A percentile compares a stretch with the other conserved stretches of the same genome.
These are phyloP conservation scores for Ananas comosus DNA, from an alignment of 176 grass and related monocot genomes.

Conservation along the genomic window DNA sequence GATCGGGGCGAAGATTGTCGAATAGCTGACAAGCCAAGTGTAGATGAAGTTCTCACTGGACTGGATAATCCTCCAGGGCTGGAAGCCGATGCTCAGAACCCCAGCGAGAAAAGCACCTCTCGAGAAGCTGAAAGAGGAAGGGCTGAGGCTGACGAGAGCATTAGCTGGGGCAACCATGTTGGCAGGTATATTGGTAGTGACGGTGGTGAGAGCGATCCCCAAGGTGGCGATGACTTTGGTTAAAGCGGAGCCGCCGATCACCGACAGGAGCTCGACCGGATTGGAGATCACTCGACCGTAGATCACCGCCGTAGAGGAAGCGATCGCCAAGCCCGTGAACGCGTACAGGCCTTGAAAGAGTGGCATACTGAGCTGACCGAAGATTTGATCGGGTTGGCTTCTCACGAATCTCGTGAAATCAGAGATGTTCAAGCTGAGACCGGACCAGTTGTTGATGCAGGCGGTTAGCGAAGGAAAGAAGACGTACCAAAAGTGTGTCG, in stretches of 20 bases:
- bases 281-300: conserved; percentile 28
- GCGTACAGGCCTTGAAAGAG: conserved; percentile 23
- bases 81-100: conserved; percentile 21
- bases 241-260: conserved; percentile 13
- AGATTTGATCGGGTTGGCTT: conserved; percentile 22
- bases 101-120: conserved; percentile 16
- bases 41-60: conserved; percentile 38
- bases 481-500: conserved; percentile 26
- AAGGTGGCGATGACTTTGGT: conserved; percentile 11
- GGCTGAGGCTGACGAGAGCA: conserved; percentile 27
- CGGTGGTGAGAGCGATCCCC: conserved; percentile 30
- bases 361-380: conserved; percentile 33
- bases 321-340: conserved; percentile 30
- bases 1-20: conserved; percentile 25
- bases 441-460: conserved; percentile 20
- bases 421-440: conserved; percentile 27
- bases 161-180: conserved; percentile 39
- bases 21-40: conserved; percentile 37
- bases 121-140: conserved; percentile 31
- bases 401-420: conserved; percentile 34
- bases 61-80: conserved; percentile 31
- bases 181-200: conserved; percentile 39
- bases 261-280: conserved; percentile 28
- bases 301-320: conserved; percentile 34
- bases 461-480: conserved; percentile 44